Evolutionary conservation across 805 yeast genomes (phyloP), one percentile per base, ranked within the genome.

Genomic region (Wickerhamomyces chaumierensis): DNA sequence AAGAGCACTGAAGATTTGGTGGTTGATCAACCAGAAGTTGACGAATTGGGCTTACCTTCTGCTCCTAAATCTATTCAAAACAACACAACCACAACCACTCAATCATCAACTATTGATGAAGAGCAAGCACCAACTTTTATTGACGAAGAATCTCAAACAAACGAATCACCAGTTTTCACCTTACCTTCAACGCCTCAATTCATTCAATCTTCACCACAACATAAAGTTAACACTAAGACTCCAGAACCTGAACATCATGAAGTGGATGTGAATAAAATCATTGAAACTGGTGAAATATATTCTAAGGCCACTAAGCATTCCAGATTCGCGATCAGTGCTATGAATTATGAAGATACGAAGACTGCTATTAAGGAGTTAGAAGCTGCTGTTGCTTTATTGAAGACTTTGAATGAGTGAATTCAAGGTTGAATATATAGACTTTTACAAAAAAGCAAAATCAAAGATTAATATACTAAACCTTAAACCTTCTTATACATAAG

Each of bases 271-370:
- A 49, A 58, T n/a, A 51, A 62, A 15, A 71, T 81, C 40, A 56
- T 81, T 51, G 68, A 71, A 41, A 63, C 66, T 14, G 71, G 78
- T 18, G 82, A 73, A 39, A 61, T 67, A 35, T 75, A 81, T 17
- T 52, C 73, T 9, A 64, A 69, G 47, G 74, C 79, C 1, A 90
- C 81, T 50, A 80, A 75, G 48, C 71, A 68, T 42, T 82, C 88
- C 25, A 80, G 75, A 52, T 82, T 77, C 54, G 90, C 87, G 2
- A 75, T 81, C 6, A 78, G 86, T 40, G 92, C 94, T 0, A 63
- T 82, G 52, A 81, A 81, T 52, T 82, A 81, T 53, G 90, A 82
- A 44, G 94, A 82, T 48, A 59, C 73, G 28, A 67, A 55, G 3
- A 82, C 90, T 0, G 90, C 90, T 3, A 73, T 75, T 34, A 62